Evolutionary conservation across 129 eudicot genomes (phyloP).

Genomic region (Pittosporum tobira): DNA sequence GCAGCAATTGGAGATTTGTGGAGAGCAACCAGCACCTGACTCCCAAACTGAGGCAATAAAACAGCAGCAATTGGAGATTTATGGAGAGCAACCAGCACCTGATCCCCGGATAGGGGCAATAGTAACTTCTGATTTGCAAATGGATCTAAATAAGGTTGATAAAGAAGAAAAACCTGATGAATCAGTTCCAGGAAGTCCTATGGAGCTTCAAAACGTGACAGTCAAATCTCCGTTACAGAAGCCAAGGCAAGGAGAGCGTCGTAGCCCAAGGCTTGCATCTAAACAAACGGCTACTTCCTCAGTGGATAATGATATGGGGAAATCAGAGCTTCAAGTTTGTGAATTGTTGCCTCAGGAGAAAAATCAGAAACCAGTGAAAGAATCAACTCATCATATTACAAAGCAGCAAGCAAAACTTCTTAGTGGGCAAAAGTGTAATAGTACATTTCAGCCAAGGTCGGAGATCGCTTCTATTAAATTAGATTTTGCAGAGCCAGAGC

Average conservation of each 20-base stretch:
- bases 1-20: not conserved
- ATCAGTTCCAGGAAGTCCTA: not conserved
- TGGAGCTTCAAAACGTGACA: not conserved
- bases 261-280: slow-evolving; percentile 3
- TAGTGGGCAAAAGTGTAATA: not conserved
- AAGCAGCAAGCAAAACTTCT: slow-evolving; percentile 11
- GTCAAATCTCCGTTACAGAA: not conserved
- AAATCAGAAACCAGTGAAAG: not conserved
- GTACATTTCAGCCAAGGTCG: not conserved
- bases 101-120: not conserved
- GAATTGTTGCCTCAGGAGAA: not conserved
- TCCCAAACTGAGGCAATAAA: not conserved
- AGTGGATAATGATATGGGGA: not conserved
- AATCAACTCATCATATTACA: not conserved
- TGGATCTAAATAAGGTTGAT: not conserved
- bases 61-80: not conserved
- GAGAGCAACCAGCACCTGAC: not conserved
- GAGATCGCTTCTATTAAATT: not conserved
- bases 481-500: too few relatives aligned
- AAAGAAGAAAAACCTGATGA: not conserved
- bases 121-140: not conserved
- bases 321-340: not conserved
- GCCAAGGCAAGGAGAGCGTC: slow-evolving; percentile 9
- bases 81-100: not conserved
- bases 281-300: not conserved